Evolutionary conservation across 495 filamentous ascomycete genomes (phyloP).

Genomic region (Aspergillus diversus): DNA sequence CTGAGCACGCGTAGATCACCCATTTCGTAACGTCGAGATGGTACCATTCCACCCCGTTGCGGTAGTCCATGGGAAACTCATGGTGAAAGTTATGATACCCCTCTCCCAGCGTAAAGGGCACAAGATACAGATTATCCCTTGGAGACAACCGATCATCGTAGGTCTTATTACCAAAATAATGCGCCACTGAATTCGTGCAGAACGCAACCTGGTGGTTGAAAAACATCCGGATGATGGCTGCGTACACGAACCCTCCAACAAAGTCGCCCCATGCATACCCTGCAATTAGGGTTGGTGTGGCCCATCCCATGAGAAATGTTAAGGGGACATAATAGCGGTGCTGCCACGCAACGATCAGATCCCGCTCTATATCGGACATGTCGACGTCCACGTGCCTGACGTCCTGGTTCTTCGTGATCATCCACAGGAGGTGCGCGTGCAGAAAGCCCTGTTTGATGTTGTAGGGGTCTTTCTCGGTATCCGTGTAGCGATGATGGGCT

Average conservation of each 20-base stretch:
- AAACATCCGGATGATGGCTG: conserved; percentile 91
- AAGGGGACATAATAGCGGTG: conserved; percentile 89
- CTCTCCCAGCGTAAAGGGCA: not conserved
- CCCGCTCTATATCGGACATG: conserved; percentile 93
- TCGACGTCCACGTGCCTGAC: conserved; percentile 75
- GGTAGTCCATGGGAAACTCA: conserved; percentile 1
- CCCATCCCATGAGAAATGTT: conserved; percentile 81
- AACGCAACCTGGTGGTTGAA: conserved; percentile 98
- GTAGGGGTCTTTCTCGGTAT: conserved; percentile 98
- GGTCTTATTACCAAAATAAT: conserved; percentile 91
- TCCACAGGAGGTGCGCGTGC: conserved; percentile 93
- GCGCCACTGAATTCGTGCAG: conserved; percentile 97
- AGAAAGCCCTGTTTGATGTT: conserved; percentile 94
- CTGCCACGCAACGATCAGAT: conserved; percentile 89
- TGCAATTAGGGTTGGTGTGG: conserved; percentile 81
- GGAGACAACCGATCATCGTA: conserved; percentile 77
- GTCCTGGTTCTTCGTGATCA: conserved; percentile 84
- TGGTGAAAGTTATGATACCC: conserved; percentile 8
- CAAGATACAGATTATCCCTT: conserved; percentile 87
- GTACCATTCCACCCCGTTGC: not conserved
- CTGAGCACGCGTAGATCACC: not conserved
- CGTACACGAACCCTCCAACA: conserved; percentile 89
- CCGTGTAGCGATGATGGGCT: conserved; percentile 97
- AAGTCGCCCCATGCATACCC: conserved; percentile 89
- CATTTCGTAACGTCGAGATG: conserved; percentile 9